Evolutionary conservation across 805 yeast species (phyloP).

Genomic region (Cephaloascus fragrans): DNA sequence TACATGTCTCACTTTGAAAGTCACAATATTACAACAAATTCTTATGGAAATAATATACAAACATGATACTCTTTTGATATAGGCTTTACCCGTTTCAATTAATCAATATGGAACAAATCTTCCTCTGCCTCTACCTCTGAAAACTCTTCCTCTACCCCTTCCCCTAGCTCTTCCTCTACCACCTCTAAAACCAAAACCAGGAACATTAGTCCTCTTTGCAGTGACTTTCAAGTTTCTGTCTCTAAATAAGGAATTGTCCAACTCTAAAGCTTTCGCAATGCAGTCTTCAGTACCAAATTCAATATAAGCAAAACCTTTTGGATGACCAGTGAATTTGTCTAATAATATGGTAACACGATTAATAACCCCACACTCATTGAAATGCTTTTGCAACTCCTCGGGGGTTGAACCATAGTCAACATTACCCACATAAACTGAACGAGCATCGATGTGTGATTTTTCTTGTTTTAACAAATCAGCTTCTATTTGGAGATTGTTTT

Average conservation of each 20-base stretch:
- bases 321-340: slow-evolving; percentile 69
- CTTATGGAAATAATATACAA: too few species aligned
- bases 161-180: slow-evolving; percentile 32
- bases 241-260: slow-evolving; percentile 56
- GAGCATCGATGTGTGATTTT: slow-evolving; percentile 61
- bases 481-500: slow-evolving; percentile 34
- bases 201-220: slow-evolving; percentile 75
- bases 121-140: slow-evolving; percentile 22
- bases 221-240: slow-evolving; percentile 67
- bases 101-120: slow-evolving; percentile 32
- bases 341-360: slow-evolving; percentile 71
- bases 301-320: slow-evolving; percentile 81
- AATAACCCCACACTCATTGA: slow-evolving; percentile 60
- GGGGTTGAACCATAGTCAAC: slow-evolving; percentile 77
- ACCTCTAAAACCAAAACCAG: slow-evolving; percentile 40
- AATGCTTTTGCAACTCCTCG: slow-evolving; percentile 68
- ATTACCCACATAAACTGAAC: slow-evolving; percentile 75
- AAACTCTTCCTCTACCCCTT: slow-evolving; percentile 38
- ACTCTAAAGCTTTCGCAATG: slow-evolving; percentile 53
- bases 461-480: slow-evolving; percentile 30
- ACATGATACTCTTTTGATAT: too few species aligned
- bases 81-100: background rate
- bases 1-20: too few species aligned
- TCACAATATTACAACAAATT: too few species aligned
- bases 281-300: slow-evolving; percentile 66